Evolutionary conservation across 257 asterid genomes (phyloP), one percentile per base, ranked within the genome.

Genomic region (Ligustrum vulgare): DNA sequence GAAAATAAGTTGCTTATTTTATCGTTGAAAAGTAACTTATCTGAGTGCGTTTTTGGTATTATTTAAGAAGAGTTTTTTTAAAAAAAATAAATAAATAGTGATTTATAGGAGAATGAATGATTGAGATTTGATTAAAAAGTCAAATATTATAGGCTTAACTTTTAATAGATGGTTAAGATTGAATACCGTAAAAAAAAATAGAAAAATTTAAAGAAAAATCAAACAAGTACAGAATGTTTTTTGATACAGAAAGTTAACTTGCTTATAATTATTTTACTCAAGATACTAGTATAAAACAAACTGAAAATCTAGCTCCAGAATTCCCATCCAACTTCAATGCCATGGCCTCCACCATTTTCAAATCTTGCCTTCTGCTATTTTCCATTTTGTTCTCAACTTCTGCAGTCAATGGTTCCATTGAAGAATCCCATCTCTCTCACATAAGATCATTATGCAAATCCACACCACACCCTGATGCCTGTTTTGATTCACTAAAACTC

Each of bases 401-500:
- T 9, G 39, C 80, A 28, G 69, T 45, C 69, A 35, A 75, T 22
- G 67, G 23, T 45, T 68, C 84, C 10, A 43, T 70, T 36, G 62
- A 60, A 60, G 67, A 84, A 54, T n/a, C 81, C 41, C 81, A 79
- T 25, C 64, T 80, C 22, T 78, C 92, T 28, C 37, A 77, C 35
- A 15, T 83, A 2, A 78, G 37, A 77, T 18, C 82, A 1, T 36
- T 88, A 67, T 95, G 99, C 89, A 76, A 81, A 25, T 85, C 96
- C 81, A 87, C 89, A 1, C 98, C 97, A 7, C 76, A 85, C 62
- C 97, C 97, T 0, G 76, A 87, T 11, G 79, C 89, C 13, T 93
- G 98, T 74, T 79, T 89, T 45, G 77, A 82, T 15, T 79, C 97
- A 22, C 74, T 84, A 4, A 89, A 90, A 45, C 90, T 95, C 41